A percentile compares a stretch with the other conserved stretches of the same genome.
Evolutionary conservation across 805 yeast genomes (phyloP).

Genomic region (Grigorovia transvaalensis): DNA sequence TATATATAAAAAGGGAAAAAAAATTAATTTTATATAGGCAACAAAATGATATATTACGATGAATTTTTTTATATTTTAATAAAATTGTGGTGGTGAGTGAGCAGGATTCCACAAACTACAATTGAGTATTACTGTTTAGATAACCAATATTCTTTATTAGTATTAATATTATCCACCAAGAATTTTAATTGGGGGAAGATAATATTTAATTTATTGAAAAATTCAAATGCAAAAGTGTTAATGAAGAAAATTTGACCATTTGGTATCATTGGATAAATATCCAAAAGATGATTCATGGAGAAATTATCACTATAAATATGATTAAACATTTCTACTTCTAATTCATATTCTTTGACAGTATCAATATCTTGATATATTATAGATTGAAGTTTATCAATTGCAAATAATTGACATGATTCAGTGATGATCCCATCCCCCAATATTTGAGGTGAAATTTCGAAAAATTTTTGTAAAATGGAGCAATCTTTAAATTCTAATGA

Average conservation of each 20-base stretch:
- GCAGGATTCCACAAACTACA: not conserved
- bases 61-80: too few relatives aligned
- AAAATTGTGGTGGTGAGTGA: too few relatives aligned
- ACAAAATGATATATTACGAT: too few relatives aligned
- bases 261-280: constrained; percentile 40
- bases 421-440: too few relatives aligned
- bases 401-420: not conserved
- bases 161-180: constrained; percentile 41
- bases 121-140: constrained; percentile 1
- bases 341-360: constrained; percentile 6
- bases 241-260: constrained; percentile 79
- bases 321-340: constrained; percentile 5
- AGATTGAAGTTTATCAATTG: not conserved
- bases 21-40: too few relatives aligned
- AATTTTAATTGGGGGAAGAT: constrained; percentile 53
- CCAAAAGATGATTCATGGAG: constrained; percentile 33
- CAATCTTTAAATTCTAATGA: constrained; percentile 70
- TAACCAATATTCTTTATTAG: constrained; percentile 50
- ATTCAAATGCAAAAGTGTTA: constrained; percentile 64
- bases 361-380: constrained; percentile 1
- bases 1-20: too few relatives aligned
- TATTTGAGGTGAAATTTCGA: not conserved
- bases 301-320: constrained; percentile 2
- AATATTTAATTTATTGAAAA: constrained; percentile 55
- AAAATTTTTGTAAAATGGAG: constrained; percentile 35